These are phyloP conservation scores for Zygnema cylindricum DNA, from an alignment of 139 green algal genomes.

Conservation along the genomic window DNA sequence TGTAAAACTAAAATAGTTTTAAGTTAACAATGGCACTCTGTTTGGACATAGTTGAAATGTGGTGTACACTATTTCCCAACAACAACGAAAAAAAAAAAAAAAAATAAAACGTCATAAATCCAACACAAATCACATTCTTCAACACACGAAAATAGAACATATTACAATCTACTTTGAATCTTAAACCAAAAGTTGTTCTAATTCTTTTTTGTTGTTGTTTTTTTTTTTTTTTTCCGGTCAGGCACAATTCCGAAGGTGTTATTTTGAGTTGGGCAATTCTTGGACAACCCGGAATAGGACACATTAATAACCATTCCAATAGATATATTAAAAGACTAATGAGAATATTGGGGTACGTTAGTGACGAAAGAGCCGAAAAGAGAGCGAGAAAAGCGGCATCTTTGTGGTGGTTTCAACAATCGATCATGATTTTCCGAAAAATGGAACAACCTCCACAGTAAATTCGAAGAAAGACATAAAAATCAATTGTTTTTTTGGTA, in stretches of 20 bases:
- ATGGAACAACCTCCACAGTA: background rate
- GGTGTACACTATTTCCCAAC: no score
- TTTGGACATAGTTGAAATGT: no score
- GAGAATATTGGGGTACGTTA: background rate
- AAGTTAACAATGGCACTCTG: no score
- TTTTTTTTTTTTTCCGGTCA: background rate
- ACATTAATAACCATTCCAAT: slow-evolving; percentile 10
- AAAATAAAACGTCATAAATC: no score
- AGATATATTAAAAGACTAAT: background rate
- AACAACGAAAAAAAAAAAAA: no score
- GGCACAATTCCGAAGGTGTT: slow-evolving; percentile 11
- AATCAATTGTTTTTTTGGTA: no score
- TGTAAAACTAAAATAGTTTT: no score
- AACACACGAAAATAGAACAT: no score
- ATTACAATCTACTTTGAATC: no score
- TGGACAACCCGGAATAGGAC: background rate
- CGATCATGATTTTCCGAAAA: background rate
- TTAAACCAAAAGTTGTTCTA: background rate
- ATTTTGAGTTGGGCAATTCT: slow-evolving; percentile 30
- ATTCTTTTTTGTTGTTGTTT: background rate
- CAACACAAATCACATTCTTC: no score
- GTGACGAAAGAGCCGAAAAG: background rate
- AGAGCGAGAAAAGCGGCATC: background rate
- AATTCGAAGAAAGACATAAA: no score
- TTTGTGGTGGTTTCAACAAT: background rate